Evolutionary conservation across 768 basidiomycete species (phyloP).

Genomic region (Pulveroboletus sp.): DNA sequence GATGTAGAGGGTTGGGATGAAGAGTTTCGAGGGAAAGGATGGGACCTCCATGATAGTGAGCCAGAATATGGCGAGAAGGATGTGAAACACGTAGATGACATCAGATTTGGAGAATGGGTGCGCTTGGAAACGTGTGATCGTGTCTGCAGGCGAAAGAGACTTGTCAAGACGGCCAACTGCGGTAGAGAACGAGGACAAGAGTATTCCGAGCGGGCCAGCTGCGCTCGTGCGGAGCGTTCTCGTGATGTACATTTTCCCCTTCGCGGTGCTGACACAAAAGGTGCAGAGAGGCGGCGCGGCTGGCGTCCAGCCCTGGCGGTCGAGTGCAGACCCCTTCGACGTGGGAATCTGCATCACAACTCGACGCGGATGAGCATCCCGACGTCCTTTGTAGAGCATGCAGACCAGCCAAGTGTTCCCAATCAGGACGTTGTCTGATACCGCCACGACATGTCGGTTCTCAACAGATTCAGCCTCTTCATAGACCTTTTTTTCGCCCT

Average conservation of each 20-base stretch:
- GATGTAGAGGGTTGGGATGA: conserved; percentile 69
- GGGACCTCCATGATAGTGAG: conserved; percentile 67
- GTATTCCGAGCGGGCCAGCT: conserved; percentile 4
- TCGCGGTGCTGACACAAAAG: too few relatives aligned
- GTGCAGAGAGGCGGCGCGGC: too few relatives aligned
- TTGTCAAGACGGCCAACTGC: conserved; percentile 70
- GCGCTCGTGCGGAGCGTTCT: conserved; percentile 6
- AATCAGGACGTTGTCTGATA: not conserved
- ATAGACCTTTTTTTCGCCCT: conserved; percentile 41
- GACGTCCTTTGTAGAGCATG: too few relatives aligned
- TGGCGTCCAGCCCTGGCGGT: too few relatives aligned
- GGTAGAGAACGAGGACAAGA: conserved; percentile 49
- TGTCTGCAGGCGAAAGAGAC: conserved; percentile 67
- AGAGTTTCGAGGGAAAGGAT: conserved; percentile 66
- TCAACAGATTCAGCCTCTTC: conserved; percentile 34
- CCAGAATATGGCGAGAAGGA: conserved; percentile 65
- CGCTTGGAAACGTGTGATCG: conserved; percentile 52
- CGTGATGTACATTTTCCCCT: not conserved
- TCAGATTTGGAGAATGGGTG: conserved; percentile 58
- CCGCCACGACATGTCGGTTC: conserved; percentile 16
- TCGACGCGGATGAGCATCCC: too few relatives aligned
- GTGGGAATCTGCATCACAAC: not conserved
- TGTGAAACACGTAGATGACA: conserved; percentile 60
- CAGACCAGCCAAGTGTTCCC: conserved; percentile 5
- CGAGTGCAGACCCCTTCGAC: too few relatives aligned